Percentiles rank a stretch among this genome's conserved stretches.
These are phyloP conservation scores for Forsythia viridissima DNA, from an alignment of 257 asterid species.

Conservation along the genomic window DNA sequence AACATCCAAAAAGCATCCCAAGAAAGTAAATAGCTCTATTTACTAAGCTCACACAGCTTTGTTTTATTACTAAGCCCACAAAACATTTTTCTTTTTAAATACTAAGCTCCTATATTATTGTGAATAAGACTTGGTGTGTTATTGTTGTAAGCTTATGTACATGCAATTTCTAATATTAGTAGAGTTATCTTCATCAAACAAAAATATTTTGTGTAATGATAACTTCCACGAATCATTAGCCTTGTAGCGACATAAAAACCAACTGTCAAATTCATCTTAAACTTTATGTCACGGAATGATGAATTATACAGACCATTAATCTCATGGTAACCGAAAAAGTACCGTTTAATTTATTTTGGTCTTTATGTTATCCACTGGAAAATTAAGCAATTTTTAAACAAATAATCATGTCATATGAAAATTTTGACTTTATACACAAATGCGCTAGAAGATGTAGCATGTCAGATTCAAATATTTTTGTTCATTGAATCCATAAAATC, in stretches of 20 bases:
- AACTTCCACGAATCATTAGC: neutral
- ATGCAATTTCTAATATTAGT: neutral
- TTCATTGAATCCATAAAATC: conserved; percentile 1
- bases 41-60: no score
- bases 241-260: neutral
- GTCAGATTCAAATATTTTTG: conserved; percentile 16
- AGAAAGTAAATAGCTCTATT: neutral
- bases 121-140: neutral
- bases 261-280: neutral
- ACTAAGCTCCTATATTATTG: neutral
- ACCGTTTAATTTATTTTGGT: conserved; percentile 3
- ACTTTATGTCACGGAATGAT: neutral
- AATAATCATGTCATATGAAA: conserved; percentile 9
- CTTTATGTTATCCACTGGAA: conserved; percentile 8
- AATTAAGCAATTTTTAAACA: conserved; percentile 13
- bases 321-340: conserved; percentile 9
- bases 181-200: neutral
- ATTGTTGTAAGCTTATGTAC: no score
- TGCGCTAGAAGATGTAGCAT: neutral
- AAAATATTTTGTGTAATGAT: neutral
- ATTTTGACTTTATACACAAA: neutral
- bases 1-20: neutral
- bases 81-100: neutral
- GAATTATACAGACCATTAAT: neutral
- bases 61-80: neutral